Base-by-base conservation (phyloP, 306 rosid genomes). In the Erythrophleum fordii region DNA sequence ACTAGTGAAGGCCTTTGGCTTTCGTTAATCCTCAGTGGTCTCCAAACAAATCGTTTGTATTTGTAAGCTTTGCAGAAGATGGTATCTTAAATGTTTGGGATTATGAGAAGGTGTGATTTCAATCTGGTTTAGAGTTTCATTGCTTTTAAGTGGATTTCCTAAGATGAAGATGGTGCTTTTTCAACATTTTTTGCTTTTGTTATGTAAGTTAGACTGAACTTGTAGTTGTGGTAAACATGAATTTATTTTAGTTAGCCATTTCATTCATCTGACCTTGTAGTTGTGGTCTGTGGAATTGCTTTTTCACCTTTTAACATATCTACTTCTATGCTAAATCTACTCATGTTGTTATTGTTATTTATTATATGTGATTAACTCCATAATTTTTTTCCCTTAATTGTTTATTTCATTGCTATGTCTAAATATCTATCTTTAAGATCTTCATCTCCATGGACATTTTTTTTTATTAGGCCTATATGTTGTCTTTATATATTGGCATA, bases 1-100 rank as follows among this genome's bases (percentile, higher is more conserved):
- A n/a, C n/a, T n/a, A n/a, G n/a, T n/a, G n/a, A n/a, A n/a, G n/a
- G n/a, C n/a, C n/a, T n/a, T n/a, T n/a, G n/a, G n/a, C n/a, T n/a
- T n/a, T n/a, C n/a, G n/a, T n/a, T n/a, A n/a, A n/a, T n/a, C n/a
- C n/a, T n/a, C 94, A 96, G 99, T 96, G 99, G 99, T 96, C 91
- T 80, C 99, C 99, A 5, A 98, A 96, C 88, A 93, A 92, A 82
- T 83, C 99, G 49, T 88, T 98, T 71, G 92, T 96, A 71, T 96
- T 96, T 88, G 99, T 98, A 87, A 96, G 99, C 77, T 93, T 98
- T 62, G 99, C 99, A 11, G 99, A 96, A 86, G 99, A 96, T 79
- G 99, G 99, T 75, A 89, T 96, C 72, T 86, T 96, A 16, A 92
- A 96, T 83, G 87, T 96, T 72, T 96, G 99, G 99, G 98, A 96